Percentiles rank a stretch among this genome's conserved stretches.
Evolutionary conservation across 2,329 filamentous ascomycete species (phyloP).

Genomic region (Colletotrichum acutatum): DNA sequence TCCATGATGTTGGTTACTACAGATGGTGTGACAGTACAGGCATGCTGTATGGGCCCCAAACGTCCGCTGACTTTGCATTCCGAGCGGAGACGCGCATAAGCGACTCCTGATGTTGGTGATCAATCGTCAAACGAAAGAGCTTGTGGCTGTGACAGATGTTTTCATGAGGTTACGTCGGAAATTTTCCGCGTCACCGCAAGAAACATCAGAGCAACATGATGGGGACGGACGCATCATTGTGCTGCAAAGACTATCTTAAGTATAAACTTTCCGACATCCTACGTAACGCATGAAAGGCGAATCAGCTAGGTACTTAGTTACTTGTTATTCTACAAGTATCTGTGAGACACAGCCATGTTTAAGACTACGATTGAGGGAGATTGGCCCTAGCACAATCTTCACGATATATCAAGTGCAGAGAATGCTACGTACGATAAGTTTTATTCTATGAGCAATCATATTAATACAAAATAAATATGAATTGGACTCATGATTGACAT

Average conservation of each 20-base stretch:
- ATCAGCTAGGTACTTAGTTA: too few relatives aligned
- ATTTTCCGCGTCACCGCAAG: neutral
- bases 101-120: neutral
- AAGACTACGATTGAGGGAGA: too few relatives aligned
- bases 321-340: too few relatives aligned
- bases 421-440: too few relatives aligned
- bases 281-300: too few relatives aligned
- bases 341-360: too few relatives aligned
- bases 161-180: neutral
- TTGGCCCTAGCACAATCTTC: too few relatives aligned
- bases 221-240: neutral
- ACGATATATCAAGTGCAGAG: too few relatives aligned
- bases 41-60: neutral
- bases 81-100: neutral
- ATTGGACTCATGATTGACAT: neutral
- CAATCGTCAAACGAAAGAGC: neutral
- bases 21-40: neutral
- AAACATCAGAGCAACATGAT: neutral
- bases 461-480: too few relatives aligned
- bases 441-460: too few relatives aligned
- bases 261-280: too few relatives aligned
- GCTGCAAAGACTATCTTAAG: too few relatives aligned
- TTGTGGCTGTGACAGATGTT: neutral
- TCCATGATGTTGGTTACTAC: neutral
- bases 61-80: neutral